Evolutionary conservation across 441 rosid genomes (phyloP).

Genomic region (Gossypium gossypioides): DNA sequence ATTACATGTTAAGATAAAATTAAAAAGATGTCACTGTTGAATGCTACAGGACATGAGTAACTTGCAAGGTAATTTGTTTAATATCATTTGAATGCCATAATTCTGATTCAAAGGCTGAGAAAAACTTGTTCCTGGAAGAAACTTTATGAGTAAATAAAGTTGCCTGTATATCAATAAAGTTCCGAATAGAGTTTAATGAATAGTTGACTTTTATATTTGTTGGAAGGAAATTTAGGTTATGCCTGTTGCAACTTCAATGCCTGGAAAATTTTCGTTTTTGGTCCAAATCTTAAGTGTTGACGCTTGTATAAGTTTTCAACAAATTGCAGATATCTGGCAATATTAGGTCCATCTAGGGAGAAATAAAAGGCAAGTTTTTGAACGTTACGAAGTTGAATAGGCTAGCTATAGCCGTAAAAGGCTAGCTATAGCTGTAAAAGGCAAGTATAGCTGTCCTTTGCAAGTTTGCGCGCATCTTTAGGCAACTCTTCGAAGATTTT

Average conservation of each 20-base stretch:
- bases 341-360: not conserved
- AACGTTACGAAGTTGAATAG: not conserved
- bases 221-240: not conserved
- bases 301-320: not conserved
- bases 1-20: not conserved
- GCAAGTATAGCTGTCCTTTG: not conserved
- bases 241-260: not conserved
- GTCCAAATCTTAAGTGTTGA: not conserved
- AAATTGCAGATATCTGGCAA: not conserved
- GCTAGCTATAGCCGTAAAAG: not conserved
- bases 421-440: not conserved
- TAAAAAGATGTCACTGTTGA: not conserved
- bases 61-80: not conserved
- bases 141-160: not conserved
- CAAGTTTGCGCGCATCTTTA: not conserved
- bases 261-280: not conserved
- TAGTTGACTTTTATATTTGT: not conserved
- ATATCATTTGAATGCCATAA: not conserved
- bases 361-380: not conserved
- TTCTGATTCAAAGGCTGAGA: not conserved
- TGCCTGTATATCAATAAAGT: not conserved
- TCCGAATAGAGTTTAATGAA: not conserved
- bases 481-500: slow-evolving; percentile 1
- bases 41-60: not conserved
- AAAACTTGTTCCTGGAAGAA: not conserved